These are phyloP conservation scores for Paraphoma sp. DNA, from an alignment of 2,329 filamentous ascomycete species.

Conservation along the genomic window DNA sequence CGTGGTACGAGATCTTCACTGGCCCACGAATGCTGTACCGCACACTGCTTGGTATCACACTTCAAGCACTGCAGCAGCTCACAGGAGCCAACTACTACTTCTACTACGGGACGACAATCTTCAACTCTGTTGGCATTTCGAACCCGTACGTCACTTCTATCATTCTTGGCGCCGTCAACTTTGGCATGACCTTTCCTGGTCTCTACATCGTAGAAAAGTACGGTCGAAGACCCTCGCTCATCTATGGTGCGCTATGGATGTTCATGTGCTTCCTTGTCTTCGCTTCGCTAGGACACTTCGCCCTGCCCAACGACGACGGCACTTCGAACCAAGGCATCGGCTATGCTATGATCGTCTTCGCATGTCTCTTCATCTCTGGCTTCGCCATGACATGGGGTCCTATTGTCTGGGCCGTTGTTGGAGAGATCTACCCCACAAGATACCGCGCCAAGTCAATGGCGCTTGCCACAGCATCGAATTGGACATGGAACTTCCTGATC, in stretches of 20 bases:
- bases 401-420: conserved; percentile 73
- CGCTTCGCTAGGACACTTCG: conserved; percentile 55
- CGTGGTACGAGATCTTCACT: conserved; percentile 66
- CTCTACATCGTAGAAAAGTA: conserved; percentile 56
- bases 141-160: conserved; percentile 56
- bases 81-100: conserved; percentile 75
- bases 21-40: conserved; percentile 72
- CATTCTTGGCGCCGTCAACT: conserved; percentile 58
- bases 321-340: conserved; percentile 55
- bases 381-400: conserved; percentile 76
- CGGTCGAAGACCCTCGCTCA: conserved; percentile 54
- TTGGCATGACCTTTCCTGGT: conserved; percentile 55
- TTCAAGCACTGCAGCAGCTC: conserved; percentile 72
- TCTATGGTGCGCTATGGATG: conserved; percentile 56
- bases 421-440: conserved; percentile 69
- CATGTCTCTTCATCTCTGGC: conserved; percentile 70
- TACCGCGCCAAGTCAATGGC: conserved; percentile 55
- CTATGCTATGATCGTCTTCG: conserved; percentile 70
- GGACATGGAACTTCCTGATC: conserved; percentile 53
- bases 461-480: conserved; percentile 53
- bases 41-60: conserved; percentile 65
- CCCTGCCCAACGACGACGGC: conserved; percentile 43
- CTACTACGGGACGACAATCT: conserved; percentile 58
- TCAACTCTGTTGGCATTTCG: conserved; percentile 48
- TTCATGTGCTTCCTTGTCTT: conserved; percentile 66